Base-by-base conservation (phyloP, 371 early-diverging fungal genomes). In the Rhizopus microsporus region DNA sequence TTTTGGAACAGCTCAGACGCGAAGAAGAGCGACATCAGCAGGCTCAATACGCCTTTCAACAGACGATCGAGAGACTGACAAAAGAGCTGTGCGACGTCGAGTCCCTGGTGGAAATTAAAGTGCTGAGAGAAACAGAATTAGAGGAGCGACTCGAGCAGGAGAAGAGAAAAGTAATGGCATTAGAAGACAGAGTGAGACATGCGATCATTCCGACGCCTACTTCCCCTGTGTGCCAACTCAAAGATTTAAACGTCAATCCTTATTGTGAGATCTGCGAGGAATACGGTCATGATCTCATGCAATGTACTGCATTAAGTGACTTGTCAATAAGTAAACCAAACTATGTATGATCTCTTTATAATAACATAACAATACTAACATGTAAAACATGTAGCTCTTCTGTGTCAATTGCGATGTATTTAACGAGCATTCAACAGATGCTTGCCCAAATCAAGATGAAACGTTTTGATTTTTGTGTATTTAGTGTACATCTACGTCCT, bases 341-440 rank as follows among this genome's bases (percentile, higher is more conserved):
- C 2, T 2, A 23, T 23, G 23, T 23, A 23, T 2, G 23, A 23
- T 23, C 23, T 23, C 23, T 23, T 23, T 23, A 23, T 2, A 1
- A 23, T 23, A 23, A 23, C 23, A 1, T 23, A 23, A 23, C 23
- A 23, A 23, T 49, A 17, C 13, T 39, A 3, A 51, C 12, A 13
- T 38, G 35, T 16, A 9, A 54, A 57, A 10, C 44, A 35, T 44
- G 7, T 46, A 56, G 51, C 56, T 10, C 37, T 73, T 85, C 56
- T 89, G 90, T 62, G 87, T 86, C 48, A 87, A 89, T 60, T 89
- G 90, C 65, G 88, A 89, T 60, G 75, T 75, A 38, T 85, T 81
- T 75, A 81, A 74, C 29, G 61, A 60, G 5, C 90, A 89, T 51
- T 74, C 81, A 51, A 88, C 90, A 0, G 80, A 83, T 29, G 80